Evolutionary conservation across 495 filamentous ascomycete genomes (phyloP).

Genomic region (Jackrogersella minutella): DNA sequence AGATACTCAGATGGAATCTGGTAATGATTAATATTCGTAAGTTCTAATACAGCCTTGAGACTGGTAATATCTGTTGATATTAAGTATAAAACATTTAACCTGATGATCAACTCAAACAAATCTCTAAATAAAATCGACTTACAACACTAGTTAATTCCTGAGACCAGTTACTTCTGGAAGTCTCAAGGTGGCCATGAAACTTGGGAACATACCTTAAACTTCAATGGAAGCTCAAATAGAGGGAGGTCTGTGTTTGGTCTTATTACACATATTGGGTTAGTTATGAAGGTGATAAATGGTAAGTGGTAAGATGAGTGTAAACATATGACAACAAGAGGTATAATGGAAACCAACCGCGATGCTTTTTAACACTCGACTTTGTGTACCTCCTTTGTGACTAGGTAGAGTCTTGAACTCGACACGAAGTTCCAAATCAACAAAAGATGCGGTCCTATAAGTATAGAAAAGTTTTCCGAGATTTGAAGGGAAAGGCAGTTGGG

Average conservation of each 20-base stretch:
- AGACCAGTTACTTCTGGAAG: neutral
- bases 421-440: neutral
- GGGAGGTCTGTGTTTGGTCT: too few relatives aligned
- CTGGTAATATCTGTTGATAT: neutral
- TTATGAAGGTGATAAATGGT: neutral
- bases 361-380: neutral
- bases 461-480: too few relatives aligned
- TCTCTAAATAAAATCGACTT: conserved; percentile 2
- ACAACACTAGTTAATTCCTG: neutral
- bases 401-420: neutral
- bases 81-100: neutral
- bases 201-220: neutral
- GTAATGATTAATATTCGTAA: too few relatives aligned
- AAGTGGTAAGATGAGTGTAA: neutral
- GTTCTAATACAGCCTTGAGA: too few relatives aligned
- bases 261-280: neutral
- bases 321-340: neutral
- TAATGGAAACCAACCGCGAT: neutral
- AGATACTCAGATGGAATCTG: too few relatives aligned
- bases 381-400: neutral
- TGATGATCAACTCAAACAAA: too few relatives aligned
- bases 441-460: neutral
- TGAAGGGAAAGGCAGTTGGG: neutral
- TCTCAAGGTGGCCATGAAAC: neutral
- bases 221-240: neutral